Evolutionary conservation across 495 filamentous ascomycete genomes (phyloP).

Genomic region (Lepraria neglecta): DNA sequence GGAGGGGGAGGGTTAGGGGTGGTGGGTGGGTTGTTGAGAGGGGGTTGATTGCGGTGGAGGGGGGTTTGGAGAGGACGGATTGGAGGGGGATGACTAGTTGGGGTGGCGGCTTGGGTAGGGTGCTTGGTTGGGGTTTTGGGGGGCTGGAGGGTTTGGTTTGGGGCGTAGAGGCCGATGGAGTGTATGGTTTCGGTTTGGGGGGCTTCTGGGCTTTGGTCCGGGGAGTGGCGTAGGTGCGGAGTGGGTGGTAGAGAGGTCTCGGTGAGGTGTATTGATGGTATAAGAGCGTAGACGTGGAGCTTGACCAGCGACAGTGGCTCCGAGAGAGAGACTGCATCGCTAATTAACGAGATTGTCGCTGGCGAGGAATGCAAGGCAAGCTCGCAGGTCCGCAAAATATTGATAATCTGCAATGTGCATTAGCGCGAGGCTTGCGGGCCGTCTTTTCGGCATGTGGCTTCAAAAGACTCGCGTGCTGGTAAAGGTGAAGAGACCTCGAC

Average conservation of each 20-base stretch:
- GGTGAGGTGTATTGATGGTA: background rate
- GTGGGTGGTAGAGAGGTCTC: background rate
- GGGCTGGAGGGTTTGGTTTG: too few relatives aligned
- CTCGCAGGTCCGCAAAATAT: background rate
- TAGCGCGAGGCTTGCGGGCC: conserved; percentile 11
- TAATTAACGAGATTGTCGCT: background rate
- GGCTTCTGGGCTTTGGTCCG: background rate
- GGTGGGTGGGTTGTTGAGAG: conserved; percentile 24
- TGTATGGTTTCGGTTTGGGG: conserved; percentile 1
- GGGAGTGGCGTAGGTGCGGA: conserved; percentile 9
- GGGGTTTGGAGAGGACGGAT: conserved; percentile 4
- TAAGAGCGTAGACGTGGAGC: background rate
- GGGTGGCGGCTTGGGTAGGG: conserved; percentile 1
- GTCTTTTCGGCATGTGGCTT: conserved; percentile 4
- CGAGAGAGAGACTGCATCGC: conserved; percentile 1
- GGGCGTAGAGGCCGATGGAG: background rate
- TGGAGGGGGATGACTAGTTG: background rate
- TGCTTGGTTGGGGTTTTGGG: too few relatives aligned
- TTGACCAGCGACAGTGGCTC: background rate
- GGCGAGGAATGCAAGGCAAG: background rate
- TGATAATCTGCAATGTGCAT: background rate
- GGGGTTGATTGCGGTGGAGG: conserved; percentile 20
- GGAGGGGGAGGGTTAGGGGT: conserved; percentile 21
- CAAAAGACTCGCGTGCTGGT: conserved; percentile 1
- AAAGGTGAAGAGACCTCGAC: background rate